Evolutionary conservation across 345 rosid species (phyloP).

Genomic region (Barbarea vulgaris): DNA sequence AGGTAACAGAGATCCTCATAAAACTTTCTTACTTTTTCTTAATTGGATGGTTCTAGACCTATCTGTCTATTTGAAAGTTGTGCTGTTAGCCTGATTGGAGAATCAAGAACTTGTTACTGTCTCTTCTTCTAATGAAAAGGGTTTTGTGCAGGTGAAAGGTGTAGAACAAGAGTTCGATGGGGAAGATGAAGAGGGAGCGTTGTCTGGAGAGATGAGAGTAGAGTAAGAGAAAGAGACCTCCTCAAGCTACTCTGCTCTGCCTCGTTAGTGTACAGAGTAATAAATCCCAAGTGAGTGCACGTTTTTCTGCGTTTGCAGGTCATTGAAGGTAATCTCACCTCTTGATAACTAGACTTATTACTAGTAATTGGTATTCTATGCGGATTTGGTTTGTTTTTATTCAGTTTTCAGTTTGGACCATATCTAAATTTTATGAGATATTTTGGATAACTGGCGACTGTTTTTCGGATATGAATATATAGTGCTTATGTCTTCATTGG

Average conservation of each 20-base stretch:
- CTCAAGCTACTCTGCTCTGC: constrained; percentile 5
- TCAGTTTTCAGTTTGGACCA: no score
- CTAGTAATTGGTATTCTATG: no score
- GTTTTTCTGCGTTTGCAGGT: constrained; percentile 21
- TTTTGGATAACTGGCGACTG: no score
- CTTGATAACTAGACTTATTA: no score
- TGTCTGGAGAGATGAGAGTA: constrained; percentile 62
- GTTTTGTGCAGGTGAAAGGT: constrained; percentile 66
- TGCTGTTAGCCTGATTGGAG: background rate
- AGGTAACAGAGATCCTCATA: constrained; percentile 52
- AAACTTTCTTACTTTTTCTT: background rate
- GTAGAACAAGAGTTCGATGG: constrained; percentile 89
- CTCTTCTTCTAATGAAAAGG: constrained; percentile 4
- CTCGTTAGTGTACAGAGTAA: constrained; percentile 34
- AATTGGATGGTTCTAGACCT: no score
- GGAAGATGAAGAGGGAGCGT: constrained; percentile 56
- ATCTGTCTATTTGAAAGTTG: no score
- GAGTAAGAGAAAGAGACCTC: constrained; percentile 16
- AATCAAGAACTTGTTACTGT: background rate
- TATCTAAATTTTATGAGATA: no score
- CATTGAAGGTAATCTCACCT: no score
- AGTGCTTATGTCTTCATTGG: no score
- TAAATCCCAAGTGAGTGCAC: constrained; percentile 20
- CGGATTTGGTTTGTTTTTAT: no score
- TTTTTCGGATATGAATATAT: no score